These are phyloP conservation scores for Wickerhamomyces sydowiorum DNA, from an alignment of 805 yeast species.

Conservation along the genomic window DNA sequence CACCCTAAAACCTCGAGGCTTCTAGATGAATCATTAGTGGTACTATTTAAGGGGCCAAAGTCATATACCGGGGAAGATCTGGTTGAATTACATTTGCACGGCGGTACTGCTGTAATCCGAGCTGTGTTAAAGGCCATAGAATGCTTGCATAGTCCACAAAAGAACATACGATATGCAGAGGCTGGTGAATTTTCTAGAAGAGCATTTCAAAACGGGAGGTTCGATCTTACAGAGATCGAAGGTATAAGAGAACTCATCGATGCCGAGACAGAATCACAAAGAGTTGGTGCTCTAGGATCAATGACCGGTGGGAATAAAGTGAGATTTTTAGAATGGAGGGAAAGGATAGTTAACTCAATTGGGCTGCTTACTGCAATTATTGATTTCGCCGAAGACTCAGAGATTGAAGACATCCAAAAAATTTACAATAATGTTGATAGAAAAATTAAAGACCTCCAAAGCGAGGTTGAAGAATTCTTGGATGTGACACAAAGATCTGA, in stretches of 20 bases:
- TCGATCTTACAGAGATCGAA: slow-evolving; percentile 87
- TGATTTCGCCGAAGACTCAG: slow-evolving; percentile 94
- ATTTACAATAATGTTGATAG: slow-evolving; percentile 45
- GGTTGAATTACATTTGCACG: slow-evolving; percentile 88
- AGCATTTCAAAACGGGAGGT: slow-evolving; percentile 77
- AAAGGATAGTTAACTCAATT: slow-evolving; percentile 52
- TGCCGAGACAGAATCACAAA: slow-evolving; percentile 89
- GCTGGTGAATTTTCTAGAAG: slow-evolving; percentile 89
- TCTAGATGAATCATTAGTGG: slow-evolving; percentile 71
- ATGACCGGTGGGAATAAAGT: slow-evolving; percentile 62
- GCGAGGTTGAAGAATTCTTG: slow-evolving; percentile 37
- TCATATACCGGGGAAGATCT: slow-evolving; percentile 93
- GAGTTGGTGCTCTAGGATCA: slow-evolving; percentile 67
- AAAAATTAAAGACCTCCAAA: slow-evolving; percentile 35
- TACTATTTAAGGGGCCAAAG: slow-evolving; percentile 65
- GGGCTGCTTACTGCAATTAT: slow-evolving; percentile 83
- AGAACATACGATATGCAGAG: slow-evolving; percentile 69
- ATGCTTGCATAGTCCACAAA: slow-evolving; percentile 38
- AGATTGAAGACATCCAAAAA: slow-evolving; percentile 55
- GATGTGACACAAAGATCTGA: slow-evolving; percentile 50
- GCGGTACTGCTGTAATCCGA: slow-evolving; percentile 80
- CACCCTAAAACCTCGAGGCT: slow-evolving; percentile 33
- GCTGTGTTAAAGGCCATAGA: slow-evolving; percentile 63
- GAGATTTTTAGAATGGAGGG: slow-evolving; percentile 62
- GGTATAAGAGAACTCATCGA: slow-evolving; percentile 85